Evolutionary conservation across 2,329 filamentous ascomycete genomes (phyloP).

Genomic region (Diaporthe ampelina): DNA sequence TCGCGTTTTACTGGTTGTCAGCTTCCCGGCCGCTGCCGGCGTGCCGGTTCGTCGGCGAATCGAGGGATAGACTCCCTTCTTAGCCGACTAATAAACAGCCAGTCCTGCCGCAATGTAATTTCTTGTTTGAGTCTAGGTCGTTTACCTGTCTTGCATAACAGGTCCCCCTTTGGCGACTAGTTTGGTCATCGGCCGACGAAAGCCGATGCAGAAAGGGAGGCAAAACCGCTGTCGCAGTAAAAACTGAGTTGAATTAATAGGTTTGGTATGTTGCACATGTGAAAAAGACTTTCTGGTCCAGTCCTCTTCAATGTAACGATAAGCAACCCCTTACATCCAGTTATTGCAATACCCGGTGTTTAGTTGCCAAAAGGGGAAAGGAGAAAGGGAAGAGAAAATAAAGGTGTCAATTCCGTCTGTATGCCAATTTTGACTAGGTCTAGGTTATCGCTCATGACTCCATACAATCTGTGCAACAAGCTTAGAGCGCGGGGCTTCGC

Average conservation of each 20-base stretch:
- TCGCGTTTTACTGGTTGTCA: neutral
- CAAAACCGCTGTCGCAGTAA: neutral
- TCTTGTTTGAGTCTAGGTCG: constrained; percentile 30
- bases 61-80: constrained; percentile 12
- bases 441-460: neutral
- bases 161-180: neutral
- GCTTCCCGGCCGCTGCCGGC: constrained; percentile 17
- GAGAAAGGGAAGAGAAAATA: too few species aligned
- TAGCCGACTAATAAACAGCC: neutral
- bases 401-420: too few species aligned
- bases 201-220: neutral
- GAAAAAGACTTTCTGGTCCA: too few species aligned
- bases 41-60: constrained; percentile 3
- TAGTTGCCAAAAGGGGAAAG: neutral
- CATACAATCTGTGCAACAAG: neutral
- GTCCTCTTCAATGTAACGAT: neutral
- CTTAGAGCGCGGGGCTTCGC: too few species aligned
- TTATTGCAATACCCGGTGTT: neutral
- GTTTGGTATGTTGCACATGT: neutral
- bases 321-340: neutral
- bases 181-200: neutral
- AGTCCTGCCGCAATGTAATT: constrained; percentile 23
- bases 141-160: neutral
- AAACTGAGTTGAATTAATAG: neutral
- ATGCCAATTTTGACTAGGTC: neutral